Conservation (phyloP, 805 yeast genomes). For the Wickerhamiella alocasiicola region DNA sequence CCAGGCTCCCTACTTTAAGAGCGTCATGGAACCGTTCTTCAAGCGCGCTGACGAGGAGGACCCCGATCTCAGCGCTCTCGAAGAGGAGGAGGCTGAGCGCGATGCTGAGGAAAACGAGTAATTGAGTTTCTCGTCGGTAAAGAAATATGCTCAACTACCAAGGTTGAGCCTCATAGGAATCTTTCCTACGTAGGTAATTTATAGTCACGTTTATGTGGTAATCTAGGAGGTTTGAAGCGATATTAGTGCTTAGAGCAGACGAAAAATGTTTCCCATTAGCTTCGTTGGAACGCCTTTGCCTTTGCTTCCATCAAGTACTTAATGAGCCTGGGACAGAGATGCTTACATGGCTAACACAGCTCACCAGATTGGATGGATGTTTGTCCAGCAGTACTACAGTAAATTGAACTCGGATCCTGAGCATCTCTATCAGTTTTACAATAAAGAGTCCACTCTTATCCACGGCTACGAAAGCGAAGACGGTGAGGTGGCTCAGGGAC, state of each 20-base stretch:
- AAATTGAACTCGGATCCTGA: slow-evolving; percentile 26
- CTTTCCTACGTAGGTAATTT: no score
- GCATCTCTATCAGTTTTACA: slow-evolving; percentile 28
- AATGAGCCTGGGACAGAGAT: no score
- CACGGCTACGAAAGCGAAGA: slow-evolving; percentile 31
- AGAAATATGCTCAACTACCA: no score
- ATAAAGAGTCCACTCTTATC: slow-evolving; percentile 25
- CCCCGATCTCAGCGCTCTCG: slow-evolving; percentile 12
- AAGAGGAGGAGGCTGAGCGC: slow-evolving; percentile 15
- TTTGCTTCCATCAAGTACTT: no score
- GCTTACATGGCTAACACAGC: slow-evolving; percentile 10
- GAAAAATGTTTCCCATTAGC: no score
- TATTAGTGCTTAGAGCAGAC: no score
- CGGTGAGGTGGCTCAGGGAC: slow-evolving; percentile 23
- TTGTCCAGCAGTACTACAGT: slow-evolving; percentile 31
- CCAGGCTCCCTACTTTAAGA: slow-evolving; percentile 48
- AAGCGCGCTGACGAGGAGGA: slow-evolving; percentile 23
- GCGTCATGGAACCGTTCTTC: slow-evolving; percentile 28
- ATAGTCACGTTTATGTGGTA: no score
- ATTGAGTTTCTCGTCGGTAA: background rate
- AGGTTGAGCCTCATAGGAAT: no score
- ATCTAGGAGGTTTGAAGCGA: no score
- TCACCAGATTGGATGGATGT: slow-evolving; percentile 29
- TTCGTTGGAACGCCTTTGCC: no score
- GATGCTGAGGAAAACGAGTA: slow-evolving; percentile 11